Conservation (phyloP, 2,329 filamentous ascomycete species). For the Parastagonospora avenae region DNA sequence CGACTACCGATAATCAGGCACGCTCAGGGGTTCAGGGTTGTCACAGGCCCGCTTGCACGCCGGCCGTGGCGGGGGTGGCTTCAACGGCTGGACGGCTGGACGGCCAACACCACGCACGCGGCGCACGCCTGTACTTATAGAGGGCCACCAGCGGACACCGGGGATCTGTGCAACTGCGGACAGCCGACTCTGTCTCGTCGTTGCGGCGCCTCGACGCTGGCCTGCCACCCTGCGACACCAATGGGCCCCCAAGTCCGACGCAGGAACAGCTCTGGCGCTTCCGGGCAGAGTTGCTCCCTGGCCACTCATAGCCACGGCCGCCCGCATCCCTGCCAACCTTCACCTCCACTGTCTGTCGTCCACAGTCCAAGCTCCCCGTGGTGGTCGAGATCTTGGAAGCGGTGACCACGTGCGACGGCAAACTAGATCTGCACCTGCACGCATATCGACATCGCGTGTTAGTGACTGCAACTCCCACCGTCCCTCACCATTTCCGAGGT, state of each 20-base stretch:
- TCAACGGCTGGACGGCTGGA: neutral
- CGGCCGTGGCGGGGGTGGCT: slow-evolving; percentile 4
- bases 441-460: too few relatives aligned
- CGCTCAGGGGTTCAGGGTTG: slow-evolving; percentile 3
- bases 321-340: slow-evolving; percentile 1
- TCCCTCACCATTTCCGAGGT: neutral
- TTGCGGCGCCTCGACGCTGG: slow-evolving; percentile 10
- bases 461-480: neutral
- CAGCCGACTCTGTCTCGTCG: neutral
- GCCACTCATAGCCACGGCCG: slow-evolving; percentile 2
- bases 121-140: neutral
- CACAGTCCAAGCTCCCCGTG: too few relatives aligned
- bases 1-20: neutral
- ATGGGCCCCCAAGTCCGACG: slow-evolving; percentile 12
- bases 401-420: neutral
- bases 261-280: slow-evolving; percentile 14
- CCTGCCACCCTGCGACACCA: slow-evolving; percentile 9
- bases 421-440: neutral
- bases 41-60: neutral
- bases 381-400: neutral
- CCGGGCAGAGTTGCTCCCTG: neutral
- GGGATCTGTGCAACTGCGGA: neutral
- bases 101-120: neutral
- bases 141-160: neutral
- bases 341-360: neutral